Conservation (phyloP, 257 asterid genomes). For the Scutellaria barbata region DNA sequence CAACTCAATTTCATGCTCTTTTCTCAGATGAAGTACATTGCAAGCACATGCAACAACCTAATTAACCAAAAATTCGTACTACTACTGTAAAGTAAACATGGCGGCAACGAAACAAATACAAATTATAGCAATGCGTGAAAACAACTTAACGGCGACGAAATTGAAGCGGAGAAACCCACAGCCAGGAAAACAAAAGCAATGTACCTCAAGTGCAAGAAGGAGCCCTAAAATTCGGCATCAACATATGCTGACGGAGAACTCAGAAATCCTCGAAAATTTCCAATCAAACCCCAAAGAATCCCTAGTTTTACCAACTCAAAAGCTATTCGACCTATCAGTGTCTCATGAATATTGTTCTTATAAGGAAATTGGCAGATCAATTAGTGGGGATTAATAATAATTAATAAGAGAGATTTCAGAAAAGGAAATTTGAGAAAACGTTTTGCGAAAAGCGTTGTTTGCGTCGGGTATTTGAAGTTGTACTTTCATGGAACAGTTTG, state of each 20-base stretch:
- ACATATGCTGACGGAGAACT: background rate
- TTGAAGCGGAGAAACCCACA: background rate
- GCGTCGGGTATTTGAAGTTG: no score
- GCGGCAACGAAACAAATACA: background rate
- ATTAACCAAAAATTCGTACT: conserved; percentile 12
- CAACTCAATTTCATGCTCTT: conserved; percentile 11
- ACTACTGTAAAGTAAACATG: background rate
- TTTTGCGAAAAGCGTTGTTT: no score
- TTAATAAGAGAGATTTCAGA: no score
- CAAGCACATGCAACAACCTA: conserved; percentile 30
- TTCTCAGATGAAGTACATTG: conserved; percentile 7
- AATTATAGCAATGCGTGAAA: conserved; percentile 9
- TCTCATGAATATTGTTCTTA: background rate
- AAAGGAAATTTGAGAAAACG: no score
- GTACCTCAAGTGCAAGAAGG: conserved; percentile 29
- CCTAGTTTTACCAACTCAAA: conserved; percentile 19
- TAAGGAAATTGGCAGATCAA: conserved; percentile 1
- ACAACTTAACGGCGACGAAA: background rate
- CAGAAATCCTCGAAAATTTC: background rate
- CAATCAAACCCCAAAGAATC: conserved; percentile 6
- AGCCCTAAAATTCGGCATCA: conserved; percentile 26
- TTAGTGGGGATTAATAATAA: background rate
- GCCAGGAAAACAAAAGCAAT: conserved; percentile 2
- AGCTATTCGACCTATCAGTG: background rate
- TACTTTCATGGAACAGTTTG: no score